These are phyloP conservation scores for Podaxis sp. DNA, from an alignment of 768 basidiomycete species.

Conservation along the genomic window DNA sequence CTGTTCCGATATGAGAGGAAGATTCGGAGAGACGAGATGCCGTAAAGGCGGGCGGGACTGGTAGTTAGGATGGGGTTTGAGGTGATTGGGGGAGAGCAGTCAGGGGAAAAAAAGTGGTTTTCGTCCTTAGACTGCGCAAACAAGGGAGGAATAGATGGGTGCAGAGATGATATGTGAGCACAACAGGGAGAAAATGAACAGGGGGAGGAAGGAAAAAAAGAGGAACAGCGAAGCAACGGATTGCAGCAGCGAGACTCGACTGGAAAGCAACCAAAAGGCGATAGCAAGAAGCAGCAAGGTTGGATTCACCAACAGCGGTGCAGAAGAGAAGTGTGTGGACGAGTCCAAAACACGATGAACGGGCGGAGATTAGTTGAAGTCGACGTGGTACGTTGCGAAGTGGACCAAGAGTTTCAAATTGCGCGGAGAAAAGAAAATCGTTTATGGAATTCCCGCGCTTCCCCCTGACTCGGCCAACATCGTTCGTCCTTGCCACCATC, in stretches of 20 bases:
- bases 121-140: background rate
- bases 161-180: conserved; percentile 20
- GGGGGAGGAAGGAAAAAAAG: conserved; percentile 12
- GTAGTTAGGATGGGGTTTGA: conserved; percentile 4
- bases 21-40: conserved; percentile 14
- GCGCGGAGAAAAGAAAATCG: conserved; percentile 6
- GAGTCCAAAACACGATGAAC: conserved; percentile 35
- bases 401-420: conserved; percentile 9
- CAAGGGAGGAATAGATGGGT: background rate
- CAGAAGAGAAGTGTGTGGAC: conserved; percentile 2
- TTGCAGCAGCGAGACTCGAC: conserved; percentile 17
- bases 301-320: conserved; percentile 18
- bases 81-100: background rate
- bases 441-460: conserved; percentile 12
- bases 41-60: conserved; percentile 11
- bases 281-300: conserved; percentile 28
- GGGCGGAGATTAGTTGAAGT: conserved; percentile 20
- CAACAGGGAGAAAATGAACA: conserved; percentile 5
- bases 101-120: background rate
- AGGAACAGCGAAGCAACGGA: conserved; percentile 22
- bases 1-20: conserved; percentile 10
- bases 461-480: conserved; percentile 12
- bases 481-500: background rate
- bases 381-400: conserved; percentile 13
- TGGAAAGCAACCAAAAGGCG: conserved; percentile 21